Percentiles rank a stretch among this genome's conserved stretches.
Conservation (phyloP, 305 asterid genomes). For the Fraxinus dipetala region DNA sequence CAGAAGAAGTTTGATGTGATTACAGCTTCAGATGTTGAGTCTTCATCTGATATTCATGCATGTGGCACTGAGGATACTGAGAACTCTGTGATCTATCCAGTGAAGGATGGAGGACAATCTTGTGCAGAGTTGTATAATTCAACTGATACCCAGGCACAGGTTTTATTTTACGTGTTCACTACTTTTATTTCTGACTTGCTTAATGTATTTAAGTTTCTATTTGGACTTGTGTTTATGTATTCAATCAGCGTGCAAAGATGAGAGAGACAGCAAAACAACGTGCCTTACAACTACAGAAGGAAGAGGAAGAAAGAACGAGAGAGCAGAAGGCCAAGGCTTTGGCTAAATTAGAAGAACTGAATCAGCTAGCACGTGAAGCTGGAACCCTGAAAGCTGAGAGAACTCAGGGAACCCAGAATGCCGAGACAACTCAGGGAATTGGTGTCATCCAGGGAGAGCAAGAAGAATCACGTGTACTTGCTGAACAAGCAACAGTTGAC, state of each 20-base stretch:
- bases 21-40: slow-evolving; percentile 29
- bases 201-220: slow-evolving; percentile 13
- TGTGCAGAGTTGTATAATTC: slow-evolving; percentile 49
- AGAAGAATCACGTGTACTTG: slow-evolving; percentile 29
- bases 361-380: slow-evolving; percentile 66
- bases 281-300: slow-evolving; percentile 68
- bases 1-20: slow-evolving; percentile 39
- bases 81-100: slow-evolving; percentile 25
- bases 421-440: slow-evolving; percentile 28
- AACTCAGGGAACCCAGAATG: slow-evolving; percentile 27
- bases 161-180: slow-evolving; percentile 16
- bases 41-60: slow-evolving; percentile 32
- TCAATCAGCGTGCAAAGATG: slow-evolving; percentile 65
- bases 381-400: slow-evolving; percentile 37
- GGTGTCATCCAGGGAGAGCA: slow-evolving; percentile 34
- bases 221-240: slow-evolving; percentile 12
- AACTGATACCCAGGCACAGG: slow-evolving; percentile 72
- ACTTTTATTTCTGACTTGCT: not conserved
- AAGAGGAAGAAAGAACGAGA: slow-evolving; percentile 78
- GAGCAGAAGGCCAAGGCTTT: slow-evolving; percentile 95
- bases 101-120: slow-evolving; percentile 47
- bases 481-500: slow-evolving; percentile 38
- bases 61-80: slow-evolving; percentile 43
- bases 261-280: slow-evolving; percentile 82
- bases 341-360: slow-evolving; percentile 95